These are phyloP conservation scores for Asterochloris erici DNA, from an alignment of 139 green algal species.

Conservation along the genomic window DNA sequence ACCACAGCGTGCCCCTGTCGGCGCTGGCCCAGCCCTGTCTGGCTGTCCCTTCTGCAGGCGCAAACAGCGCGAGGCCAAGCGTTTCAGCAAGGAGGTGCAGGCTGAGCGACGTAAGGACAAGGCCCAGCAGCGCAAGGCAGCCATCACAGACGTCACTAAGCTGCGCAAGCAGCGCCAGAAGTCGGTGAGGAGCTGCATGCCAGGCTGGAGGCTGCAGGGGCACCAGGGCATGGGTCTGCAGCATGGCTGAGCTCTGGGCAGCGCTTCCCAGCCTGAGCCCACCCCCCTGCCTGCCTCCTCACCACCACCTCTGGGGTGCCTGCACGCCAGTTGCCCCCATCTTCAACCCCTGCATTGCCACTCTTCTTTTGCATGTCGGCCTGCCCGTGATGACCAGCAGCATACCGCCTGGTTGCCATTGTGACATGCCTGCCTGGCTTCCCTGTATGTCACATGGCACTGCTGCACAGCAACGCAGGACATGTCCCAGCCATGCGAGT, in stretches of 20 bases:
- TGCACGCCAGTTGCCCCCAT: neutral
- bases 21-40: neutral
- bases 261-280: no score
- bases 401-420: no score
- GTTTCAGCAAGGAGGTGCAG: conserved; percentile 88
- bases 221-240: neutral
- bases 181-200: conserved; percentile 13
- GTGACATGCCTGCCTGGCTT: no score
- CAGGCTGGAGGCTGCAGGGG: neutral
- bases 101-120: conserved; percentile 83
- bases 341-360: neutral
- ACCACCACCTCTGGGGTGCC: neutral
- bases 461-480: no score
- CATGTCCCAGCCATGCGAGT: no score
- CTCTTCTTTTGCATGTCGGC: neutral
- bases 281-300: neutral
- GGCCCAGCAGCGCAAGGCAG: conserved; percentile 75
- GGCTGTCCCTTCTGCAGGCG: conserved; percentile 39
- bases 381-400: neutral
- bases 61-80: conserved; percentile 90
- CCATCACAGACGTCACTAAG: conserved; percentile 77
- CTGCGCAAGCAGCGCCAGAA: conserved; percentile 70
- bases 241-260: neutral
- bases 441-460: no score
- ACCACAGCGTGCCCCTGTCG: no score